Conservation (phyloP, 1,284 basidiomycete genomes). For the Leccinum pachyderme region DNA sequence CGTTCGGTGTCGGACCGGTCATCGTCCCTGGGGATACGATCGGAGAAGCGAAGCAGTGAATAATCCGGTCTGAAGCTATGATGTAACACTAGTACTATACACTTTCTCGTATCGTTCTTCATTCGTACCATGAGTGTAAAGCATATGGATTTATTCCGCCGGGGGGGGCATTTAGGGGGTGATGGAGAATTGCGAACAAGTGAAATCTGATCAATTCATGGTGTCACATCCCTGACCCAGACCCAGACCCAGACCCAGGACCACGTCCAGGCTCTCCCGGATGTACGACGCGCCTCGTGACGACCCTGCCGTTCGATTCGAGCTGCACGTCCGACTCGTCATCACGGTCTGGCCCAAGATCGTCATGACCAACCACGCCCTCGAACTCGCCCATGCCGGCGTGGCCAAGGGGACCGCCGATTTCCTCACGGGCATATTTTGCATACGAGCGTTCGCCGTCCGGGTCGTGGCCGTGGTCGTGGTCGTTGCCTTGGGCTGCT, state of each 20-base stretch:
- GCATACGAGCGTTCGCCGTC: constrained; percentile 37
- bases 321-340: constrained; percentile 3
- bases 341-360: constrained; percentile 27
- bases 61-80: background rate
- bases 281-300: constrained; percentile 14
- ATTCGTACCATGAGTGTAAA: background rate
- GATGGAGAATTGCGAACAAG: background rate
- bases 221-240: constrained; percentile 1
- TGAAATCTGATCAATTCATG: constrained; percentile 14
- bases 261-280: background rate
- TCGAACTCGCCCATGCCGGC: constrained; percentile 35
- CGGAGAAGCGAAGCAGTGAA: constrained; percentile 17
- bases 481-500: background rate
- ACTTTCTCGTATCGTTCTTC: constrained; percentile 5
- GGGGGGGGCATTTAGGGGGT: background rate
- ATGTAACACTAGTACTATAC: background rate
- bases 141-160: background rate
- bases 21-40: constrained; percentile 27
- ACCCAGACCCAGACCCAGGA: constrained; percentile 2
- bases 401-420: constrained; percentile 42
- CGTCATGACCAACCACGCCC: constrained; percentile 30
- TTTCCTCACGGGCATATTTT: constrained; percentile 40
- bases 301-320: constrained; percentile 27
- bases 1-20: constrained; percentile 27
- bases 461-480: constrained; percentile 15